These are phyloP conservation scores for Capsicum rhomboideum DNA, from an alignment of 257 asterid genomes.

Conservation along the genomic window DNA sequence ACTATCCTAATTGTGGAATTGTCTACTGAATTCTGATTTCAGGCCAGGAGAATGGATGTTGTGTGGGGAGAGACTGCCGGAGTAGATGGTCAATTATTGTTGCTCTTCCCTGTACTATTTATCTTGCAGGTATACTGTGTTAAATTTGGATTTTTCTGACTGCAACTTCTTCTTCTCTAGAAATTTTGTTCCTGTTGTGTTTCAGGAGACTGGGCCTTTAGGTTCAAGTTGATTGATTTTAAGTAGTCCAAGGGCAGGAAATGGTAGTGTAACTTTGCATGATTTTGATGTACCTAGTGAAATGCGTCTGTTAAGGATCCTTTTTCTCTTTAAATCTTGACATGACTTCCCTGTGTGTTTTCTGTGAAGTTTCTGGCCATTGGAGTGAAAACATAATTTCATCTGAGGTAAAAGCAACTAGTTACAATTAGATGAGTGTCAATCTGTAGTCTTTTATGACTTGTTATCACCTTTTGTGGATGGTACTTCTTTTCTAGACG, in stretches of 20 bases:
- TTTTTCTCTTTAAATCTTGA: neutral
- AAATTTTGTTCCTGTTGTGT: neutral
- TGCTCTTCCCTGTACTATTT: constrained; percentile 66
- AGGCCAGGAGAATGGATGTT: constrained; percentile 98
- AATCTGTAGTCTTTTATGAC: neutral
- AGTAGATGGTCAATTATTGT: constrained; percentile 81
- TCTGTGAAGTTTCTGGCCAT: neutral
- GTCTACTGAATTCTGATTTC: constrained; percentile 7
- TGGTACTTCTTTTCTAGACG: neutral
- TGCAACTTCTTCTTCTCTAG: neutral
- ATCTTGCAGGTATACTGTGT: constrained; percentile 56
- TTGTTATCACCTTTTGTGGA: neutral
- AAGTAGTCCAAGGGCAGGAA: neutral
- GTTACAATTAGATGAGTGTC: neutral
- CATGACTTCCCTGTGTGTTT: neutral
- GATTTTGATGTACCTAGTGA: neutral
- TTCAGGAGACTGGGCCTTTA: neutral
- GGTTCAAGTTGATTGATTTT: neutral
- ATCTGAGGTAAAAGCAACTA: neutral
- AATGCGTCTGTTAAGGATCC: neutral
- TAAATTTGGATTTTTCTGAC: neutral
- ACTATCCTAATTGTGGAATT: neutral
- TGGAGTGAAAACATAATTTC: neutral
- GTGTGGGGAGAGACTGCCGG: constrained; percentile 99
- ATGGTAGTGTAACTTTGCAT: neutral